Evolutionary conservation across 179 eudicot genomes (phyloP).

Genomic region (Beta corolliflora): DNA sequence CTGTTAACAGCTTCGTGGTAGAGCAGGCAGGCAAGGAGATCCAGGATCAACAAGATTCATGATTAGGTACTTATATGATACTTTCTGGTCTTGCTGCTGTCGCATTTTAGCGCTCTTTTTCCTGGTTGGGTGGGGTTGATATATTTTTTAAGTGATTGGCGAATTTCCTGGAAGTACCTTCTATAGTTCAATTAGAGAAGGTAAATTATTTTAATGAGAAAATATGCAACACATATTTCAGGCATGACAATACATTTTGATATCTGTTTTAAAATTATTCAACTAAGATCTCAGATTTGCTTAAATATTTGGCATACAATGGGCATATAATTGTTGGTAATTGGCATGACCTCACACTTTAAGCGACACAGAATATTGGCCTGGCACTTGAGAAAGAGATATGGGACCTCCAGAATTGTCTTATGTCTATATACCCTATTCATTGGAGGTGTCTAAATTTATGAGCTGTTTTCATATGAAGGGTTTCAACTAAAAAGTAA

Average conservation of each 20-base stretch:
- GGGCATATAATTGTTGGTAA: neutral
- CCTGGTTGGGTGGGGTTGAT: neutral
- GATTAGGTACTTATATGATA: constrained; percentile 63
- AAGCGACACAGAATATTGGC: neutral
- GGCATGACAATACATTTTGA: neutral
- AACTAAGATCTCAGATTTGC: neutral
- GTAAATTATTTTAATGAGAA: neutral
- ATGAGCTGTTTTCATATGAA: neutral
- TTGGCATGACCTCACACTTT: neutral
- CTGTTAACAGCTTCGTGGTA: constrained; percentile 85
- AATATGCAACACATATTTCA: neutral
- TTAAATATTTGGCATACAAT: neutral
- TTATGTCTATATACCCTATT: neutral
- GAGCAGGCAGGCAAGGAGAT: constrained; percentile 99
- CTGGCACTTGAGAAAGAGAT: neutral
- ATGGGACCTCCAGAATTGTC: neutral
- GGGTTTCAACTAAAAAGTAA: neutral
- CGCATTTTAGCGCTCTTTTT: neutral
- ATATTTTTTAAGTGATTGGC: neutral
- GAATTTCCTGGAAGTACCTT: neutral
- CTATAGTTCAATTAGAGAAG: neutral
- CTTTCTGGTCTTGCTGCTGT: neutral
- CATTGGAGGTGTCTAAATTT: neutral
- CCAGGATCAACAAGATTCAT: constrained; percentile 98
- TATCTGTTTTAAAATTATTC: neutral